Base-by-base conservation (phyloP, 805 yeast species). In the Lipomyces sp. region DNA sequence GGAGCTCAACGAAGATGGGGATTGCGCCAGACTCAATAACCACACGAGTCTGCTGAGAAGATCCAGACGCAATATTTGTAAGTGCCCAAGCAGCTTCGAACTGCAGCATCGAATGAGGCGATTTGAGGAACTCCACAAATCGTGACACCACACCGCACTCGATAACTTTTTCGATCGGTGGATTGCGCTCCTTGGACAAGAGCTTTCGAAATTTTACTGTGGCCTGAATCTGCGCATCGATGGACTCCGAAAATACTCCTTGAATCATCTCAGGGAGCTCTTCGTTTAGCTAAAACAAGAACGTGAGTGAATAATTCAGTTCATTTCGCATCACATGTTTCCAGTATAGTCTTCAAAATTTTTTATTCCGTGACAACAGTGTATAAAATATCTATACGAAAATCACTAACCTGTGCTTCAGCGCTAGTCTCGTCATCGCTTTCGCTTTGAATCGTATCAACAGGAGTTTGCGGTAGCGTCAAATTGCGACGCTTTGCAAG, bases 71-170 rank as follows among this genome's bases (percentile, higher is more conserved):
- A 78, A 95, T 94, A 77, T 95, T 95, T 60, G 99, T 95, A 73
- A 95, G 85, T n/a, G 98, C 98, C 99, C 99, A 95, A 7, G 99
- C 98, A 11, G 98, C 97, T 82, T 95, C 99, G 74, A 95, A 86
- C 80, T 94, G 98, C 74, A 95, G 84, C 83, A 90, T 86, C 74
- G 90, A 92, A 72, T 90, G 92, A 62, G 85, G 82, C 65, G 84
- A 83, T 66, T 82, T 81, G 92, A 95, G 89, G 74, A 93, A 92
- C 73, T 85, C 87, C 63, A 95, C 97, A 77, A 95, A 85, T 62
- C 88, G 87, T 66, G 98, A 96, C 62, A 95, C 95, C 42, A 94
- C 97, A 57, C 98, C 98, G 62, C 93, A 84, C 77, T 90, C 90
- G 71, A 95, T 93, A 45, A 95, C 98, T 67, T 90, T 81, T 79